These are phyloP conservation scores for Diaporthe aspalathi DNA, from an alignment of 2,329 filamentous ascomycete genomes.

Conservation along the genomic window DNA sequence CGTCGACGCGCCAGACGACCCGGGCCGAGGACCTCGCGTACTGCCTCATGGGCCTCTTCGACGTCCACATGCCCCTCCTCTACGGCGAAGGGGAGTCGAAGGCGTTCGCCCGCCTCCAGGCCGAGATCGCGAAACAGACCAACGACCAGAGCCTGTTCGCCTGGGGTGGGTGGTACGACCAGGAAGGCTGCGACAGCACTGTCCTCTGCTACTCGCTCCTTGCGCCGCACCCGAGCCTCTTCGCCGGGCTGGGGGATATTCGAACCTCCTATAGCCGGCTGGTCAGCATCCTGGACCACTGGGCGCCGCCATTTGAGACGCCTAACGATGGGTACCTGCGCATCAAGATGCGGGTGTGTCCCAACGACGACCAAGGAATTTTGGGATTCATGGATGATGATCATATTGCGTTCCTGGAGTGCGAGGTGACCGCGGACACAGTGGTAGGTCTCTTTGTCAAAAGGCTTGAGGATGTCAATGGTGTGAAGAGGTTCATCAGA, in stretches of 20 bases:
- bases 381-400: slow-evolving; percentile 37
- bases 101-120: slow-evolving; percentile 44
- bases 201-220: slow-evolving; percentile 30
- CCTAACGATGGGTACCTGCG: slow-evolving; percentile 35
- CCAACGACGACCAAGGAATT: slow-evolving; percentile 8
- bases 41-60: slow-evolving; percentile 47
- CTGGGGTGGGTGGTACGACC: slow-evolving; percentile 39
- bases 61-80: slow-evolving; percentile 46
- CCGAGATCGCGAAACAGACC: slow-evolving; percentile 42
- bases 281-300: slow-evolving; percentile 31
- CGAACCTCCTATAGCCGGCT: slow-evolving; percentile 14
- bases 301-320: slow-evolving; percentile 35
- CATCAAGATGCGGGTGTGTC: slow-evolving; percentile 33
- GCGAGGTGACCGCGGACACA: slow-evolving; percentile 18
- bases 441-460: slow-evolving; percentile 33
- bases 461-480: slow-evolving; percentile 32
- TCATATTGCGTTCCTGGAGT: slow-evolving; percentile 34
- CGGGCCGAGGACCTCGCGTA: slow-evolving; percentile 46
- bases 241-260: slow-evolving; percentile 19
- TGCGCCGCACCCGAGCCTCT: slow-evolving; percentile 15
- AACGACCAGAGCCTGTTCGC: slow-evolving; percentile 45
- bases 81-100: slow-evolving; percentile 45
- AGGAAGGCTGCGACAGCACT: background rate
- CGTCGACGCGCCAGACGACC: slow-evolving; percentile 41
- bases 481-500: slow-evolving; percentile 16